Evolutionary conservation across 257 asterid genomes (phyloP).

Genomic region (Ehretia macrophylla): DNA sequence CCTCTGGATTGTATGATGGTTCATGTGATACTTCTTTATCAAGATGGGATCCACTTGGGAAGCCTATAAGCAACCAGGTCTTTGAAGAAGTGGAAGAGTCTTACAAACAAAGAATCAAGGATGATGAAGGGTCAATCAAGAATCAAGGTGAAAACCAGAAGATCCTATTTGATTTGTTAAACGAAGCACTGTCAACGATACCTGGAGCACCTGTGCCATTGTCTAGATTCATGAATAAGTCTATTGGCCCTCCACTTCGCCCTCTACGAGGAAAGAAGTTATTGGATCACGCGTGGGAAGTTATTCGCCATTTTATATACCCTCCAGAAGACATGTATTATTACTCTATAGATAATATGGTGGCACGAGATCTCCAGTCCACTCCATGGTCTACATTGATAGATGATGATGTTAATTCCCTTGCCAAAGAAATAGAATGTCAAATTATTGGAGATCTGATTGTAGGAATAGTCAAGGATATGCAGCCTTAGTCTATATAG

Average conservation of each 20-base stretch:
- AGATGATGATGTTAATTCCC: constrained; percentile 53
- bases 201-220: constrained; percentile 45
- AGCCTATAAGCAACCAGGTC: constrained; percentile 64
- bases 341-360: constrained; percentile 52
- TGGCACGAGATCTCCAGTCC: constrained; percentile 58
- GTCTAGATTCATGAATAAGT: constrained; percentile 48
- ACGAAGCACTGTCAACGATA: constrained; percentile 69
- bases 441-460: constrained; percentile 56
- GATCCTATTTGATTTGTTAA: constrained; percentile 63
- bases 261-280: constrained; percentile 68
- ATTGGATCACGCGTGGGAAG: constrained; percentile 55
- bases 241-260: constrained; percentile 30
- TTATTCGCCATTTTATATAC: constrained; percentile 32
- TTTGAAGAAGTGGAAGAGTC: constrained; percentile 74
- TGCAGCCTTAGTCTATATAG: constrained; percentile 8
- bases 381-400: constrained; percentile 53
- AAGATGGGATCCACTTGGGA: constrained; percentile 81
- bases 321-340: constrained; percentile 45
- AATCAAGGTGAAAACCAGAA: constrained; percentile 48
- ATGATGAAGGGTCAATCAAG: constrained; percentile 28
- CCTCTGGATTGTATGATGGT: constrained; percentile 76
- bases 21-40: constrained; percentile 49
- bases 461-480: constrained; percentile 54
- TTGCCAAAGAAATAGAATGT: constrained; percentile 64
- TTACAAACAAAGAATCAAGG: constrained; percentile 35